Evolutionary conservation across 129 eudicot genomes (phyloP).

Genomic region (Calendula officinalis): DNA sequence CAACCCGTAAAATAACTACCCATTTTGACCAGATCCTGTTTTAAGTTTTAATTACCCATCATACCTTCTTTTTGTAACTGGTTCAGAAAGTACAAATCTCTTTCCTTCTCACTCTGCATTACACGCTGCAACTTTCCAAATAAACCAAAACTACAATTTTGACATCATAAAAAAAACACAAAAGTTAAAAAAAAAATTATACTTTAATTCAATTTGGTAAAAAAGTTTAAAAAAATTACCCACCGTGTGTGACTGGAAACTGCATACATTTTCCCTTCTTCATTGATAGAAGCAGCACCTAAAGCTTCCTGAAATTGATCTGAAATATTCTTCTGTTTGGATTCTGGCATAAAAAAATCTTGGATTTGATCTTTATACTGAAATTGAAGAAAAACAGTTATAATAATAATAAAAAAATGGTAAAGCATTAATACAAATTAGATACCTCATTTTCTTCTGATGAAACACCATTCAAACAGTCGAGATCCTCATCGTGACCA

Average conservation of each 20-base stretch:
- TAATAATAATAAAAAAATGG: slow-evolving; percentile 9
- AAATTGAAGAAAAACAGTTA: slow-evolving; percentile 7
- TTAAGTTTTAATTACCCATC: background rate
- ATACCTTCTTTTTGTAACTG: slow-evolving; percentile 40
- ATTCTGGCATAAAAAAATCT: slow-evolving; percentile 30
- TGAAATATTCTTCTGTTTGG: slow-evolving; percentile 55
- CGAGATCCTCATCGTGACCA: slow-evolving; percentile 47
- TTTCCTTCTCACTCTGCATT: slow-evolving; percentile 63
- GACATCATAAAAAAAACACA: slow-evolving; percentile 1
- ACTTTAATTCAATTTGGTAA: background rate
- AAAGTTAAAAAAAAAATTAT: background rate
- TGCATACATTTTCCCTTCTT: slow-evolving; percentile 29
- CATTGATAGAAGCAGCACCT: slow-evolving; percentile 49
- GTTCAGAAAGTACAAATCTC: slow-evolving; percentile 45
- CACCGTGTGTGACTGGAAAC: slow-evolving; percentile 52
- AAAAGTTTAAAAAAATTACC: slow-evolving; percentile 24
- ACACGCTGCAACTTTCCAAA: slow-evolving; percentile 69
- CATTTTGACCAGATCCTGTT: background rate
- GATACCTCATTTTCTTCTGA: slow-evolving; percentile 65
- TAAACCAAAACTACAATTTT: slow-evolving; percentile 50
- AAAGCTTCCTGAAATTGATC: slow-evolving; percentile 81
- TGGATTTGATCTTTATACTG: slow-evolving; percentile 40
- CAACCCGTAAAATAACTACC: background rate
- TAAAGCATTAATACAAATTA: slow-evolving; percentile 9
- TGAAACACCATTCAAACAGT: slow-evolving; percentile 39